Evolutionary conservation across 805 yeast genomes (phyloP).

Genomic region (Zygosaccharomyces rouxii): DNA sequence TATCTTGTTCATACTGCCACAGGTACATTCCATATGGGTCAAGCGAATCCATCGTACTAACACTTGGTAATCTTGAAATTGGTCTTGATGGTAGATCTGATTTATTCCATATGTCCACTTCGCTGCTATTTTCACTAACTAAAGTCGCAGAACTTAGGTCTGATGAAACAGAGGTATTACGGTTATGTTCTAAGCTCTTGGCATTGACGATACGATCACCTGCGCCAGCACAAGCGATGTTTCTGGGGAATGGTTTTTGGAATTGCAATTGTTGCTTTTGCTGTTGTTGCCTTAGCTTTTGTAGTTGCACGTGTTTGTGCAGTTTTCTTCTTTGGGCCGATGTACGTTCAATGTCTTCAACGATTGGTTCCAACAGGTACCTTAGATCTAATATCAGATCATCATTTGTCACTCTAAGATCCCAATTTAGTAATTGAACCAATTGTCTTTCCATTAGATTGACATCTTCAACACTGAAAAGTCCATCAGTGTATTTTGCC

Average conservation of each 20-base stretch:
- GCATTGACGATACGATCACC: neutral
- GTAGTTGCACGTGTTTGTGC: slow-evolving; percentile 9
- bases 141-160: slow-evolving; percentile 22
- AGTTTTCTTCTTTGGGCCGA: slow-evolving; percentile 23
- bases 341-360: slow-evolving; percentile 39
- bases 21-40: slow-evolving; percentile 2
- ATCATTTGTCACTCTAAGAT: slow-evolving; percentile 56
- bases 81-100: neutral
- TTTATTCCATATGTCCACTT: slow-evolving; percentile 8
- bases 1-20: slow-evolving; percentile 2
- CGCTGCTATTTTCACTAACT: slow-evolving; percentile 9
- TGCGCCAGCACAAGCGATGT: slow-evolving; percentile 8
- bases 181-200: slow-evolving; percentile 21
- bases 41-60: slow-evolving; percentile 3
- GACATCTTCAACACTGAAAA: slow-evolving; percentile 62
- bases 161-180: slow-evolving; percentile 21
- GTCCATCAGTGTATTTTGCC: slow-evolving; percentile 74
- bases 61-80: slow-evolving; percentile 4
- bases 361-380: slow-evolving; percentile 73
- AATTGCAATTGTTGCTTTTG: slow-evolving; percentile 5
- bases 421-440: slow-evolving; percentile 65
- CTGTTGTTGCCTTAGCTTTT: slow-evolving; percentile 17
- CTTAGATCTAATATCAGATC: slow-evolving; percentile 67
- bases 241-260: slow-evolving; percentile 3
- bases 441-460: slow-evolving; percentile 79